These are phyloP conservation scores for Discostella stelligeroides DNA, from an alignment of 108 stramenopile genomes.

Conservation along the genomic window DNA sequence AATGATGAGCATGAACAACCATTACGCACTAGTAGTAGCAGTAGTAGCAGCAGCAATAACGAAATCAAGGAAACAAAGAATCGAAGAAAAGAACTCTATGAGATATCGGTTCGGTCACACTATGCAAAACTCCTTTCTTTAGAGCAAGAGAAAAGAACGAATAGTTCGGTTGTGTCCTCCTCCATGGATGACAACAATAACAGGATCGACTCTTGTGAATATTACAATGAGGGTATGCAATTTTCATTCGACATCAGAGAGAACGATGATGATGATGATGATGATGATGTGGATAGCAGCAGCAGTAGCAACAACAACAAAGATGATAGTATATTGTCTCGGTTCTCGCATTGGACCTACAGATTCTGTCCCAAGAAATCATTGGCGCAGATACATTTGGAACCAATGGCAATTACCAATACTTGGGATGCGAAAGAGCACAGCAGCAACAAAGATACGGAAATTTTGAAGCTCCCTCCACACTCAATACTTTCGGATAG, in stretches of 20 bases:
- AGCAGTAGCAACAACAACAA: neutral
- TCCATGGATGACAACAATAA: no score
- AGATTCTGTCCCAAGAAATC: conserved; percentile 25
- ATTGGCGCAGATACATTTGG: conserved; percentile 19
- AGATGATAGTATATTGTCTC: conserved; percentile 13
- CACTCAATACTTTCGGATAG: conserved; percentile 26
- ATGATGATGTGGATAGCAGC: no score
- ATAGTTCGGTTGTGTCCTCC: conserved; percentile 12
- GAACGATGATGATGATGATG: no score
- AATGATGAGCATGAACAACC: no score
- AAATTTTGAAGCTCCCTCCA: conserved; percentile 19
- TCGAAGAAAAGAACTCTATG: conserved; percentile 40
- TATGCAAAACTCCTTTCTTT: conserved; percentile 25
- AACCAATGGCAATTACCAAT: conserved; percentile 1
- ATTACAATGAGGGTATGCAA: conserved; percentile 41
- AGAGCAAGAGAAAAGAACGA: conserved; percentile 1
- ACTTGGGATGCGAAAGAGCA: neutral
- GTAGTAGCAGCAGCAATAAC: neutral
- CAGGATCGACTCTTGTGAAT: conserved; percentile 10
- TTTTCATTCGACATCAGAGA: conserved; percentile 11
- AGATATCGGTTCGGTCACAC: conserved; percentile 34
- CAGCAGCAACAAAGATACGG: neutral
- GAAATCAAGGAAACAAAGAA: conserved; percentile 10
- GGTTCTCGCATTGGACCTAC: conserved; percentile 47
- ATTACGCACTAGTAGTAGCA: no score